Evolutionary conservation across 805 yeast species (phyloP), one percentile per base, ranked within the genome.

Genomic region (Wickerhamomyces rabaulensis): DNA sequence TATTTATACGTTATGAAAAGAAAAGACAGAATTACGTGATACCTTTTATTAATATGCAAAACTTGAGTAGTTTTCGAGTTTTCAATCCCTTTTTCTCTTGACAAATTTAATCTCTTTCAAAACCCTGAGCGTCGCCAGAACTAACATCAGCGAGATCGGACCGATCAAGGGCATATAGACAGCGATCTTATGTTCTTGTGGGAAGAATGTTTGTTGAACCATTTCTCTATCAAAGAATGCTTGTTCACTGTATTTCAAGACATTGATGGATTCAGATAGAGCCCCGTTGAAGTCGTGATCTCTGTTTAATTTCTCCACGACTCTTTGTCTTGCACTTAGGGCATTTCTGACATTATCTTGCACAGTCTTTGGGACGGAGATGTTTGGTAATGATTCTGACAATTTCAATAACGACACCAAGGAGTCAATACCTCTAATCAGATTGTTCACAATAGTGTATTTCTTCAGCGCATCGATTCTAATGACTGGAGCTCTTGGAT

Each of bases 151-250:
- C 2, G 77, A 67, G 31, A 90, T 69, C 2, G 99, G 99, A 0
- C 98, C 98, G 31, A 91, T 63, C 40, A 92, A 68, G 0, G 99
- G 99, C 60, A 89, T 70, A 55, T 90, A 94, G 1, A 94, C 96
- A 0, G 99, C 98, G 58, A 94, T 73, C 63, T 88, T 91, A 62
- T 92, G 99, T 63, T 92, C 97, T 52, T 87, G 92, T 0, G 99
- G 98, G 71, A 91, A 89, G 64, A 87, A 90, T 46, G 85, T 88
- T 61, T 92, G 97, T 58, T 89, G 95, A 25, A 94, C 88, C 97
- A 94, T 92, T 63, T 85, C 91, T 56, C 87, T 87, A 55, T 92
- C 95, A 63, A 92, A 92, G 58, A 92, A 92, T 0, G 98, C 97
- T 40, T 71, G 71, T 50, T 78, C 81, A 36, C 68, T 61, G n/a